Percentiles rank a stretch among this genome's conserved stretches.
Conservation (phyloP, 495 filamentous ascomycete genomes). For the Annulohypoxylon moriforme region DNA sequence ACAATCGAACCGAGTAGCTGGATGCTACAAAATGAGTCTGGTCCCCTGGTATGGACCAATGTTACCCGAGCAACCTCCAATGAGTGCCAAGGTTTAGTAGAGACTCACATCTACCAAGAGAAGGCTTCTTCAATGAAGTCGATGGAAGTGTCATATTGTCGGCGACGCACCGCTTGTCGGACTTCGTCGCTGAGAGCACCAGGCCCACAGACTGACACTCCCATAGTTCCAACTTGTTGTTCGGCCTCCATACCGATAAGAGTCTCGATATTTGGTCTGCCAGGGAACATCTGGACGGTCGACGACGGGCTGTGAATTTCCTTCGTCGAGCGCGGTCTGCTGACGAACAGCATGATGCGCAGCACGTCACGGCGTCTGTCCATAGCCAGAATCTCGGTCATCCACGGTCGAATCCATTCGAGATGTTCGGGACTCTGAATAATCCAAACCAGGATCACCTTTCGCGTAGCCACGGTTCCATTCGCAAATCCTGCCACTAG, state of each 20-base stretch:
- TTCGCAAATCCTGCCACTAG: conserved; percentile 76
- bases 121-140: conserved; percentile 98
- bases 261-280: conserved; percentile 71
- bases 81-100: background rate
- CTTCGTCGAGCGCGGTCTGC: conserved; percentile 78
- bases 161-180: conserved; percentile 72
- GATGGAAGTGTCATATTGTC: conserved; percentile 72
- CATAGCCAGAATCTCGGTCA: conserved; percentile 92
- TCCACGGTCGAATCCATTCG: conserved; percentile 93
- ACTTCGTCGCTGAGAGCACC: conserved; percentile 92
- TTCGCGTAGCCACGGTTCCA: conserved; percentile 78
- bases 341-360: conserved; percentile 88
- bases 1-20: conserved; percentile 35
- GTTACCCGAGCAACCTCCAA: conserved; percentile 4
- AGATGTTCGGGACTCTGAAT: conserved; percentile 89
- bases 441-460: conserved; percentile 88
- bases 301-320: conserved; percentile 85
- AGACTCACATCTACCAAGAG: conserved; percentile 69
- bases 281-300: conserved; percentile 91
- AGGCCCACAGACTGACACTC: conserved; percentile 89
- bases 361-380: conserved; percentile 84
- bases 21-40: conserved; percentile 25
- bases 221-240: conserved; percentile 80
- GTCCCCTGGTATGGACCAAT: conserved; percentile 7
- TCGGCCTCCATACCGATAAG: conserved; percentile 84